Evolutionary conservation across 495 filamentous ascomycete genomes (phyloP).

Genomic region (Trichodelitschia bisporula): DNA sequence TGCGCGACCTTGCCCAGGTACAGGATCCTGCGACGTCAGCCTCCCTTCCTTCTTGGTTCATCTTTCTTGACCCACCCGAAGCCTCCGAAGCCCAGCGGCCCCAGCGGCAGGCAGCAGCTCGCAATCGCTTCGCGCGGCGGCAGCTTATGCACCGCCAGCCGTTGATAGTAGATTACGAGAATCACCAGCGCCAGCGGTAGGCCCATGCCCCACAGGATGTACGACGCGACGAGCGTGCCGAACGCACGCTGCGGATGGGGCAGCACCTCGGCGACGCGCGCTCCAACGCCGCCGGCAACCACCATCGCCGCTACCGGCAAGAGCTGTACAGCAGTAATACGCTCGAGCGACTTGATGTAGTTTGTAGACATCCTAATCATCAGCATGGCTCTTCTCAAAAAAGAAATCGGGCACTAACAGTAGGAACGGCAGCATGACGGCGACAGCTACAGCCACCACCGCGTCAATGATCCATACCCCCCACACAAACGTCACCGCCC

Average conservation of each 20-base stretch:
- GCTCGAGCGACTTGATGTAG: constrained; percentile 13
- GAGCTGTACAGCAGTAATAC: constrained; percentile 34
- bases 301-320: constrained; percentile 33
- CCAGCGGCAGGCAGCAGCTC: constrained; percentile 34
- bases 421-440: constrained; percentile 27
- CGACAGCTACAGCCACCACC: constrained; percentile 22
- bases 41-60: constrained; percentile 1
- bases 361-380: constrained; percentile 14
- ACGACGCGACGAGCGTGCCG: constrained; percentile 28
- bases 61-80: too few relatives aligned
- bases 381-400: not conserved
- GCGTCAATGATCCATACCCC: constrained; percentile 34
- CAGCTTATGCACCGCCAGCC: constrained; percentile 29
- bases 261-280: constrained; percentile 27
- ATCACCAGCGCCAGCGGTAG: constrained; percentile 28
- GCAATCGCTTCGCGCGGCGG: constrained; percentile 34
- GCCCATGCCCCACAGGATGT: constrained; percentile 35
- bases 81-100: constrained; percentile 32
- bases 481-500: constrained; percentile 15
- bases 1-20: constrained; percentile 27
- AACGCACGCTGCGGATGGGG: constrained; percentile 26
- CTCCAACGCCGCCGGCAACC: constrained; percentile 32
- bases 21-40: too few relatives aligned
- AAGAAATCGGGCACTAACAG: constrained; percentile 19
- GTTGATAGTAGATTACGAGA: constrained; percentile 34